Evolutionary conservation across 2,329 filamentous ascomycete species (phyloP).

Genomic region (Pezizomycotina sp.): DNA sequence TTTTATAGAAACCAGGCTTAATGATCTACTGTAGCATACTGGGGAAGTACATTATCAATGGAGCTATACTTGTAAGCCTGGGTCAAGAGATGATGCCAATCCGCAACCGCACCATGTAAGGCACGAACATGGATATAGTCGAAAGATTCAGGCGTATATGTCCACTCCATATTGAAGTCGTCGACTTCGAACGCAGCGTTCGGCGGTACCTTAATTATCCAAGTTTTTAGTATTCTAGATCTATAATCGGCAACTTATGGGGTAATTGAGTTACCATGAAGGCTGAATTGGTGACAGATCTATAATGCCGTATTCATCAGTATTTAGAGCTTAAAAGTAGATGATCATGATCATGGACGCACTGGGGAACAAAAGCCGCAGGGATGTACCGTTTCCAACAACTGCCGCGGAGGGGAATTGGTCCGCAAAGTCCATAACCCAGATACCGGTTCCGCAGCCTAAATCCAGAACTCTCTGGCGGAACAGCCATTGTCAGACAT

Average conservation of each 20-base stretch:
- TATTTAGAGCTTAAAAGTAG: too few species aligned
- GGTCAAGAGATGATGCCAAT: constrained; percentile 32
- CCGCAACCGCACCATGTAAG: constrained; percentile 40
- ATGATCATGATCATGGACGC: background rate
- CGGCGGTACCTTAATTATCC: constrained; percentile 11
- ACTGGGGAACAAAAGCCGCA: too few species aligned
- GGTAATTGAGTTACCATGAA: constrained; percentile 16
- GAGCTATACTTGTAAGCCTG: constrained; percentile 18
- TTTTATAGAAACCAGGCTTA: constrained; percentile 31
- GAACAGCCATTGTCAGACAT: background rate
- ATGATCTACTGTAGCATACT: too few species aligned
- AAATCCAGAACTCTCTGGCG: constrained; percentile 27
- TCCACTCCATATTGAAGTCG: constrained; percentile 27
- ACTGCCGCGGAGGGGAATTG: constrained; percentile 20
- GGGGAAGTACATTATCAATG: too few species aligned
- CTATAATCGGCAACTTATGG: background rate
- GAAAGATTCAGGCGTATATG: constrained; percentile 31
- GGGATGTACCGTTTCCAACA: constrained; percentile 19
- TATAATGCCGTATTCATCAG: too few species aligned
- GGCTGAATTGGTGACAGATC: constrained; percentile 25
- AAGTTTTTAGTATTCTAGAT: constrained; percentile 1
- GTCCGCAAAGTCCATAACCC: constrained; percentile 27
- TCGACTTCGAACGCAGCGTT: constrained; percentile 27
- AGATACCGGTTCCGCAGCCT: constrained; percentile 28
- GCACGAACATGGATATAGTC: constrained; percentile 43